A percentile compares a stretch with the other conserved stretches of the same genome.
These are phyloP conservation scores for Kwoniella dendrophila DNA, from an alignment of 768 basidiomycete species.

Conservation along the genomic window DNA sequence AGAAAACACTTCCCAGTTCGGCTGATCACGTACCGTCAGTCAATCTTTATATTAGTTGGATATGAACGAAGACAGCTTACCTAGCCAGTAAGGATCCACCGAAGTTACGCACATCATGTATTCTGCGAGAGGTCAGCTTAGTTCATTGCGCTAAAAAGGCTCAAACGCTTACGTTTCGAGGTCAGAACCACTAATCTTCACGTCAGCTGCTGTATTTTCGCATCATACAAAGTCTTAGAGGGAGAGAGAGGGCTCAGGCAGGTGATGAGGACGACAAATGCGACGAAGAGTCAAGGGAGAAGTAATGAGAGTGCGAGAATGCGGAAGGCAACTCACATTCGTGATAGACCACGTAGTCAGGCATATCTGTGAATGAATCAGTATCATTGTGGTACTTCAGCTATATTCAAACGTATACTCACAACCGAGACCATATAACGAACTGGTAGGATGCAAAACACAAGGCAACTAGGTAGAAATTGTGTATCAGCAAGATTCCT, in stretches of 20 bases:
- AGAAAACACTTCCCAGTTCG: slow-evolving; percentile 93
- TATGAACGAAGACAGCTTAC: slow-evolving; percentile 59
- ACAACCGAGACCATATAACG: slow-evolving; percentile 95
- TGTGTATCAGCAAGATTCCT: not conserved
- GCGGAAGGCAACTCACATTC: slow-evolving; percentile 60
- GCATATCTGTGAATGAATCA: slow-evolving; percentile 68
- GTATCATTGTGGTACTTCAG: slow-evolving; percentile 19
- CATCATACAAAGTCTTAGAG: too few relatives aligned
- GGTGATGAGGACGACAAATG: too few relatives aligned
- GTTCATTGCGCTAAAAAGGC: not conserved
- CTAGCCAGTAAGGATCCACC: slow-evolving; percentile 96
- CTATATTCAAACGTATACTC: slow-evolving; percentile 22
- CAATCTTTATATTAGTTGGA: not conserved
- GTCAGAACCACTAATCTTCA: slow-evolving; percentile 69
- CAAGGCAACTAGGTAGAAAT: slow-evolving; percentile 66
- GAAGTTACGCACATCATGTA: slow-evolving; percentile 99
- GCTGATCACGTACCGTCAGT: slow-evolving; percentile 62
- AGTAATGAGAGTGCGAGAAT: too few relatives aligned
- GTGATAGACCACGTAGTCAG: slow-evolving; percentile 95
- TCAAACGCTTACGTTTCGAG: slow-evolving; percentile 63
- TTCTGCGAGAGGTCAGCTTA: slow-evolving; percentile 51
- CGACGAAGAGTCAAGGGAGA: too few relatives aligned
- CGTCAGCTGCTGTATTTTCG: slow-evolving; percentile 28
- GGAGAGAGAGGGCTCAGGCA: too few relatives aligned
- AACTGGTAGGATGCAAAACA: slow-evolving; percentile 94